Conservation (phyloP, 164 flowering plant genomes). For the Saururus chinensis region DNA sequence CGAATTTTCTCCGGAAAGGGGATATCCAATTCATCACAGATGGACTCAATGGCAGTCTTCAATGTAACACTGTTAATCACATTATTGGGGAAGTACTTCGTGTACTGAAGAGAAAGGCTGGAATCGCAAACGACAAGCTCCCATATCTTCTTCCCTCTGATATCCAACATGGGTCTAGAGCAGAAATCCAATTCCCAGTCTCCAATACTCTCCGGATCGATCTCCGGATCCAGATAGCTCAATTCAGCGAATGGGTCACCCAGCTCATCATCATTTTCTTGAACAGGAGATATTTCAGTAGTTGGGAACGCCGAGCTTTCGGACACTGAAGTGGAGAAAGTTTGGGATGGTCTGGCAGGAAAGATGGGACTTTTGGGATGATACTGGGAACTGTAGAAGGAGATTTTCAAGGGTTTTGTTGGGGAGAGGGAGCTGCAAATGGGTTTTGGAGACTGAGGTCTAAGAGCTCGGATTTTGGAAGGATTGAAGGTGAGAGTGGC, state of each 20-base stretch:
- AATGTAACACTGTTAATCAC: slow-evolving; percentile 89
- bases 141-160: slow-evolving; percentile 93
- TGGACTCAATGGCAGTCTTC: slow-evolving; percentile 62
- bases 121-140: slow-evolving; percentile 89
- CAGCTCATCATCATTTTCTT: slow-evolving; percentile 19
- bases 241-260: slow-evolving; percentile 78
- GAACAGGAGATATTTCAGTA: slow-evolving; percentile 18
- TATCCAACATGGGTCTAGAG: slow-evolving; percentile 89
- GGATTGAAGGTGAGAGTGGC: slow-evolving; percentile 59
- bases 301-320: slow-evolving; percentile 51
- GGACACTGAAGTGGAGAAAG: slow-evolving; percentile 34
- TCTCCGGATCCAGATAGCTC: slow-evolving; percentile 68
- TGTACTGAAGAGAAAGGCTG: slow-evolving; percentile 76
- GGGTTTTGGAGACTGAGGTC: slow-evolving; percentile 22
- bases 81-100: slow-evolving; percentile 90
- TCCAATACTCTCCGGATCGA: slow-evolving; percentile 55
- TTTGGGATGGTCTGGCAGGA: slow-evolving; percentile 13
- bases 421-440: slow-evolving; percentile 19
- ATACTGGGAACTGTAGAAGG: slow-evolving; percentile 8
- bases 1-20: slow-evolving; percentile 78
- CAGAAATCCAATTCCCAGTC: slow-evolving; percentile 98
- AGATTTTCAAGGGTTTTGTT: slow-evolving; percentile 25
- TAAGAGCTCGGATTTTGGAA: slow-evolving; percentile 36
- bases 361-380: slow-evolving; percentile 11
- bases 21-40: slow-evolving; percentile 53